These are phyloP conservation scores for Lachancea thermotolerans DNA, from an alignment of 805 yeast genomes.

Conservation along the genomic window DNA sequence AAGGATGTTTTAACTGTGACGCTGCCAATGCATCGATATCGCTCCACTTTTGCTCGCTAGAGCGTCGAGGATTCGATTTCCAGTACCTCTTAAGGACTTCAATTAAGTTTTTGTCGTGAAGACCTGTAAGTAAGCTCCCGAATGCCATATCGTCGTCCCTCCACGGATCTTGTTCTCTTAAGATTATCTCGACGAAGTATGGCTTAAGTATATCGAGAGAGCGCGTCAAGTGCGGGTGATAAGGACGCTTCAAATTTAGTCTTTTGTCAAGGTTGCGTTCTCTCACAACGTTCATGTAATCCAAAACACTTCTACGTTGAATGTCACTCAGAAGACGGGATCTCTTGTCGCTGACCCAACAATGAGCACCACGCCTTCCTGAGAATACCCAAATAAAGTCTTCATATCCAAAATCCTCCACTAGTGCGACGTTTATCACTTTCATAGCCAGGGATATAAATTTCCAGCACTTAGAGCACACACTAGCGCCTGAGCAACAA, in stretches of 20 bases:
- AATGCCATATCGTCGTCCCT: constrained; percentile 44
- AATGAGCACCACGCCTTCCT: constrained; percentile 98
- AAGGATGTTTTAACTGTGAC: constrained; percentile 16
- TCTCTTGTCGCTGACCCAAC: constrained; percentile 88
- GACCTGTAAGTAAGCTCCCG: constrained; percentile 50
- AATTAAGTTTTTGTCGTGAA: constrained; percentile 55
- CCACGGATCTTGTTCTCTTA: constrained; percentile 90
- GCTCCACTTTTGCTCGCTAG: constrained; percentile 68
- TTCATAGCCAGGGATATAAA: constrained; percentile 80
- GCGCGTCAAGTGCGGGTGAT: constrained; percentile 81
- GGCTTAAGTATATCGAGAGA: constrained; percentile 61
- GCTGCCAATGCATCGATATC: constrained; percentile 54
- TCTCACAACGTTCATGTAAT: constrained; percentile 71
- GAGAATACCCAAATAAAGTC: constrained; percentile 92
- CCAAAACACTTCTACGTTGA: constrained; percentile 71
- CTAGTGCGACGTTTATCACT: constrained; percentile 61
- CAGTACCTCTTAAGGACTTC: constrained; percentile 52
- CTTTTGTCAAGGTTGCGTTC: constrained; percentile 42
- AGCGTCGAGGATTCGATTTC: constrained; percentile 44
- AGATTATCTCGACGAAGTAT: constrained; percentile 56
- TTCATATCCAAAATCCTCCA: constrained; percentile 84
- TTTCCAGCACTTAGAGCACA: constrained; percentile 89
- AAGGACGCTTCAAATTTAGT: constrained; percentile 62
- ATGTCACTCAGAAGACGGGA: constrained; percentile 71
- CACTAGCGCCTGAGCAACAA: constrained; percentile 80